Evolutionary conservation across 768 basidiomycete species (phyloP), one percentile per base, ranked within the genome.

Genomic region (Tricholoma furcatifolium): DNA sequence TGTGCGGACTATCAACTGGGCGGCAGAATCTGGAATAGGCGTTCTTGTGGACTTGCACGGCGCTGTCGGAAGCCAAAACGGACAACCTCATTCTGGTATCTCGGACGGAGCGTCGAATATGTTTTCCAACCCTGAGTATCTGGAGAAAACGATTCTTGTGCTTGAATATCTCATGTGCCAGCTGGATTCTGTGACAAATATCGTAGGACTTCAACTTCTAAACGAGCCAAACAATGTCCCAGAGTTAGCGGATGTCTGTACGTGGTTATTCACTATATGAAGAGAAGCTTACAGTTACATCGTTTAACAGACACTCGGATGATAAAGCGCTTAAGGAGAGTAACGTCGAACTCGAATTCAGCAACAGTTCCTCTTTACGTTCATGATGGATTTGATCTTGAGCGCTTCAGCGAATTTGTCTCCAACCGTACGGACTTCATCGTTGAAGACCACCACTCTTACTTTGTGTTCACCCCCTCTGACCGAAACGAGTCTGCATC

Each of bases 31-130:
- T 60, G 83, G 83, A 7, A 71, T 94, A 14, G 90, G 91, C 1
- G 87, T 94, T 38, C 79, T 74, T 48, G 61, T 72, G 73, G 88
- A 90, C 67, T 67, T 90, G 21, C 88, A 90, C 61, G 82, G 84
- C 14, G 87, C 84, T n/a, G 78, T 81, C 8, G 88, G 88, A 18
- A 88, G 86, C 62, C 88, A 90, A 65, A 91, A 89, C 62, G 76
- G 76, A 38, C 84, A 88, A 61, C 73, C 82, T 15, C 88, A 90
- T 60, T 83, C 83, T 47, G 88, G 88, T 0, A 76, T 83, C 3
- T 85, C 84, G 17, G 77, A 82, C 47, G 61, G 79, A 23, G 57
- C 71, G 35, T 72, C 77, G 17, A 66, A 72, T 17, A 75, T 87
- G 58, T 84, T 87, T 63, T 62, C 67, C 21, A 63, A 66, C 32